Conservation (phyloP, 495 filamentous ascomycete species). For the Penicillium crystallinum region DNA sequence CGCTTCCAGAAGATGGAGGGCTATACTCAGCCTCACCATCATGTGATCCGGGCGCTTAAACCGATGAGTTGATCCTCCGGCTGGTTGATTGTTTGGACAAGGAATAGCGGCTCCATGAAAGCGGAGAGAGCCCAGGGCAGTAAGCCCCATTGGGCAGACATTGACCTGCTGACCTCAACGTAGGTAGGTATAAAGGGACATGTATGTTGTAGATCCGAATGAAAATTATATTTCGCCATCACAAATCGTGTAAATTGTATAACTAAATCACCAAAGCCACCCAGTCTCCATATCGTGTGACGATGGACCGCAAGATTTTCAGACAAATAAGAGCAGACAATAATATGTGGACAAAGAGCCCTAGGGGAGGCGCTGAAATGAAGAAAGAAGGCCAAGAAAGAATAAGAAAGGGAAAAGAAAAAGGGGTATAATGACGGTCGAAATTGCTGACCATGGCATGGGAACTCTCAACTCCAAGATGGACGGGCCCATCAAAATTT, state of each 20-base stretch:
- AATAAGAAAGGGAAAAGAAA: conserved; percentile 4
- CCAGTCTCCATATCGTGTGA: background rate
- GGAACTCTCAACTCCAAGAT: conserved; percentile 9
- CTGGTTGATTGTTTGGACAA: too few species aligned
- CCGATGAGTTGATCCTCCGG: too few species aligned
- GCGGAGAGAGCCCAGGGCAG: too few species aligned
- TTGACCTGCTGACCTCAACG: too few species aligned
- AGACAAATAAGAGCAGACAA: background rate
- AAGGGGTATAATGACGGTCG: conserved; percentile 30
- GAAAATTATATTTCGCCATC: background rate
- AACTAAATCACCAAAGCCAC: background rate
- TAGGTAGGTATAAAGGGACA: too few species aligned
- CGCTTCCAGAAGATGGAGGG: too few species aligned
- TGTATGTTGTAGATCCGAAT: too few species aligned
- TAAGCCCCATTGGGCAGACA: too few species aligned
- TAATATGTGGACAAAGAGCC: conserved; percentile 3
- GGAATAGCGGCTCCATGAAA: too few species aligned
- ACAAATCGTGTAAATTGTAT: conserved; percentile 3
- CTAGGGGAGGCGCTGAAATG: background rate
- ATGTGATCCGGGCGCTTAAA: too few species aligned
- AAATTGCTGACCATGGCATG: conserved; percentile 3
- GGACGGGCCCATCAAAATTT: conserved; percentile 1
- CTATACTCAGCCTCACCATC: too few species aligned
- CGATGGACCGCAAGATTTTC: background rate
- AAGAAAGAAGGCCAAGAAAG: background rate